These are phyloP conservation scores for Ganoderma lucidum DNA, from an alignment of 1,284 basidiomycete species.

Conservation along the genomic window DNA sequence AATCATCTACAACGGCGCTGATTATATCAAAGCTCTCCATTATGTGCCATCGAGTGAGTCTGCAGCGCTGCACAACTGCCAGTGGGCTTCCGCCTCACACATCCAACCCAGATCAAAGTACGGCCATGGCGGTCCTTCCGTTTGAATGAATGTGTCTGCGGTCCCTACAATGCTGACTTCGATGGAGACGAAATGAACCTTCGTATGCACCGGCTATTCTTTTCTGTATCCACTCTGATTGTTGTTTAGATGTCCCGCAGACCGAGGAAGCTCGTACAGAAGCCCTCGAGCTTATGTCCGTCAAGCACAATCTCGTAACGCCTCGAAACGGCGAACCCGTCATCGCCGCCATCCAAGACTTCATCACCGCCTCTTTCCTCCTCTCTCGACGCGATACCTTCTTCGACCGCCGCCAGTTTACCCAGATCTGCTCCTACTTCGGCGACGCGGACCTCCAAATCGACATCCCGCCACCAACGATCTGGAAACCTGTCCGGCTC, in stretches of 20 bases:
- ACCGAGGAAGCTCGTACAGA: constrained; percentile 99
- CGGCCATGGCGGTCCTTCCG: constrained; percentile 98
- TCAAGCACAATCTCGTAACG: constrained; percentile 97
- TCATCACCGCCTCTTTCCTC: constrained; percentile 97
- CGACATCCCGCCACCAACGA: constrained; percentile 94
- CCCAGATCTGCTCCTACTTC: constrained; percentile 96
- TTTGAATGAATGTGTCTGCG: constrained; percentile 99
- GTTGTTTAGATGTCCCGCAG: constrained; percentile 88
- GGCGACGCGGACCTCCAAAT: constrained; percentile 93
- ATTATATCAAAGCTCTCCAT: constrained; percentile 82
- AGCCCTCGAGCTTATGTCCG: constrained; percentile 97
- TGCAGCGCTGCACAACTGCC: neutral
- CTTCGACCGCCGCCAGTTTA: constrained; percentile 94
- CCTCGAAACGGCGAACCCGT: constrained; percentile 98
- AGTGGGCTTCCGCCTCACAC: neutral
- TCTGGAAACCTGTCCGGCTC: constrained; percentile 91
- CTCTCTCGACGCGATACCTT: constrained; percentile 94
- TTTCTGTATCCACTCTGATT: neutral
- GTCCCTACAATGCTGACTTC: constrained; percentile 99
- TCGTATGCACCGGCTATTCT: constrained; percentile 61
- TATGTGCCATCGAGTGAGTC: constrained; percentile 93
- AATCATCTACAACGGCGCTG: constrained; percentile 19
- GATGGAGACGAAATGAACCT: constrained; percentile 99
- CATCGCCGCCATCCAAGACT: constrained; percentile 98
- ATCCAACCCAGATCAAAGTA: constrained; percentile 73